Evolutionary conservation across 352 stramenopile species (phyloP).

Genomic region (Blastocystis sp.): DNA sequence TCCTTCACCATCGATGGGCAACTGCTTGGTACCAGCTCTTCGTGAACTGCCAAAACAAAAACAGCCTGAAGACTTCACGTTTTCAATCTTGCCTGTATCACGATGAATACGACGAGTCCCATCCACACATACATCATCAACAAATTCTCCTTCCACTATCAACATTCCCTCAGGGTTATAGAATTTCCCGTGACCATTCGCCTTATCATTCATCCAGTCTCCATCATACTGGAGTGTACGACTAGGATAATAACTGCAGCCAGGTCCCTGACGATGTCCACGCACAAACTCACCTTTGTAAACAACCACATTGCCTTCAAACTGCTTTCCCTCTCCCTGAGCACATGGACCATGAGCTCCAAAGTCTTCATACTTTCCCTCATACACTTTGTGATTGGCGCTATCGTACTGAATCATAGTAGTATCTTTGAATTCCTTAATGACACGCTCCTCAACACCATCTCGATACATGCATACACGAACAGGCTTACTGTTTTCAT

Average conservation of each 20-base stretch:
- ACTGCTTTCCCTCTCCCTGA: neutral
- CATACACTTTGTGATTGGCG: slow-evolving; percentile 5
- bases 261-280: neutral
- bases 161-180: neutral
- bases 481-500: neutral
- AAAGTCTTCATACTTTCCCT: neutral
- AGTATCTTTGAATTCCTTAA: slow-evolving; percentile 3
- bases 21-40: neutral
- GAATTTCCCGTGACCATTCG: slow-evolving; percentile 30
- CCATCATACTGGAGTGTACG: slow-evolving; percentile 23
- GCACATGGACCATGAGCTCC: neutral
- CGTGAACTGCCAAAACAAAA: neutral
- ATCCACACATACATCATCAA: slow-evolving; percentile 2
- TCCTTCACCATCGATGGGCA: neutral
- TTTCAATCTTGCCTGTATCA: neutral
- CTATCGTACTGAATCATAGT: slow-evolving; percentile 22
- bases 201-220: slow-evolving; percentile 19
- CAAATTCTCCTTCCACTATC: slow-evolving; percentile 50
- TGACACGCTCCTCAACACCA: neutral
- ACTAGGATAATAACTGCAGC: neutral
- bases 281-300: neutral
- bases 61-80: neutral
- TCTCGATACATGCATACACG: slow-evolving; percentile 32
- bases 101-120: neutral
- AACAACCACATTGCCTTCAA: neutral